Evolutionary conservation across 176 grass and related monocot genomes (phyloP).

Genomic region (Secale cereale): DNA sequence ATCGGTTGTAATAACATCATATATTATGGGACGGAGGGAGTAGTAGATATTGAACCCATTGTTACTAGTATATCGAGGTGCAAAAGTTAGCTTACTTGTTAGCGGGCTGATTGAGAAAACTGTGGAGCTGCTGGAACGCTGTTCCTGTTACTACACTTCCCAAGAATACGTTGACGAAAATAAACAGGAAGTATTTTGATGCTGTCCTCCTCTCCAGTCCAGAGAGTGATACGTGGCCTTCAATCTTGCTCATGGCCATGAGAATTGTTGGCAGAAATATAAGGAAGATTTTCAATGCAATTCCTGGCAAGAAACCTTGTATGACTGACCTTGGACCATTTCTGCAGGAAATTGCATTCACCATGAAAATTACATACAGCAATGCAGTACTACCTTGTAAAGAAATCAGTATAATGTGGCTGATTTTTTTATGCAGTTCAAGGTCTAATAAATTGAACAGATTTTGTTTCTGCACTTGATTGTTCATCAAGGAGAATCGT

Average conservation of each 20-base stretch:
- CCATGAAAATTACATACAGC: conserved; percentile 14
- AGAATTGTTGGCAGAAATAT: conserved; percentile 87
- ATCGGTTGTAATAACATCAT: too few relatives aligned
- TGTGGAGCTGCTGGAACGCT: conserved; percentile 94
- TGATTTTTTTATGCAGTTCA: background rate
- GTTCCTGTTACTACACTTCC: conserved; percentile 89
- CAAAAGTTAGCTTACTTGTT: conserved; percentile 52
- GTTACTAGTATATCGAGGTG: background rate
- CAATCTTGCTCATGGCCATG: conserved; percentile 94
- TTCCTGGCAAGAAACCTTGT: conserved; percentile 97
- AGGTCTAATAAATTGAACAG: background rate
- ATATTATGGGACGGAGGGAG: too few relatives aligned
- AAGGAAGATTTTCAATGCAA: conserved; percentile 81
- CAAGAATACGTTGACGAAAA: conserved; percentile 94
- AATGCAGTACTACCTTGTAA: conserved; percentile 11
- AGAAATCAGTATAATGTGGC: background rate
- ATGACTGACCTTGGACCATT: conserved; percentile 62
- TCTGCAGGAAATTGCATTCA: conserved; percentile 54
- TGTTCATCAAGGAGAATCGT: background rate
- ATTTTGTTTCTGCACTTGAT: background rate
- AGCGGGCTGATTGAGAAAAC: conserved; percentile 70
- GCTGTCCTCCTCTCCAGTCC: conserved; percentile 83
- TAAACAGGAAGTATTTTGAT: conserved; percentile 78
- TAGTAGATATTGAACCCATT: background rate
- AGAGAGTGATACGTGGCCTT: conserved; percentile 73